phyloP scores from a whole-genome alignment of 139 green algal species.

The Zygnema cylindricum region DNA sequence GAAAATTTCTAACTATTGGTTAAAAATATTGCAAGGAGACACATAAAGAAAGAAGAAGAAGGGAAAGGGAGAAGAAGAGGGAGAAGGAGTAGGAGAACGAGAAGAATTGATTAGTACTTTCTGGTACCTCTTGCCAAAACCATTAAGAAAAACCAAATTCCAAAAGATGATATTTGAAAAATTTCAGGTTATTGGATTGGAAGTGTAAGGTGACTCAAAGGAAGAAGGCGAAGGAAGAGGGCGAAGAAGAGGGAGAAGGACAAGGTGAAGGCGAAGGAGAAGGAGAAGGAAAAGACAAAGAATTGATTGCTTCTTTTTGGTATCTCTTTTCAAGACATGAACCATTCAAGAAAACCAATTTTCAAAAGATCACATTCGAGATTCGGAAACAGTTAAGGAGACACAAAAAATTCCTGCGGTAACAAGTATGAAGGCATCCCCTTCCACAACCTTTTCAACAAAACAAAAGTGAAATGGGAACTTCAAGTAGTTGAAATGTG shows the following conservation, averaged over 20 bases:
- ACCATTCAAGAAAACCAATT: background rate
- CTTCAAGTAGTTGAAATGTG: no score
- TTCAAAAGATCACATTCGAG: background rate
- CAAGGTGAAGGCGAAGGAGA: background rate
- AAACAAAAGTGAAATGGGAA: background rate
- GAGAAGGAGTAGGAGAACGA: background rate
- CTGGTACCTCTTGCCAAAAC: no score
- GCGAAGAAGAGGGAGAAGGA: background rate
- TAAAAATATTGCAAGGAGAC: slow-evolving; percentile 28
- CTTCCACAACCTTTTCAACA: background rate
- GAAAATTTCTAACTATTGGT: slow-evolving; percentile 34
- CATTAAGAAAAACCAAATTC: no score
- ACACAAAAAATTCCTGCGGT: background rate
- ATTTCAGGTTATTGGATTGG: no score
- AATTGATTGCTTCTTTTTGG: background rate
- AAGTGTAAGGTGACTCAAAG: no score
- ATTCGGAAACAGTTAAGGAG: background rate
- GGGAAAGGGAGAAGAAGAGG: slow-evolving; percentile 5
- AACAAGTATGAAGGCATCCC: background rate
- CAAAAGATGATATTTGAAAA: no score
- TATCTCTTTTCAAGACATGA: no score
- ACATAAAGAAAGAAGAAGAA: slow-evolving; percentile 30
- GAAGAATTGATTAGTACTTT: no score
- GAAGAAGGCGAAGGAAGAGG: slow-evolving; percentile 19
- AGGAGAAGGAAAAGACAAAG: background rate